A percentile compares a stretch with the other conserved stretches of the same genome.
These are phyloP conservation scores for Penicillium sp. DNA, from an alignment of 2,329 filamentous ascomycete genomes.

Conservation along the genomic window DNA sequence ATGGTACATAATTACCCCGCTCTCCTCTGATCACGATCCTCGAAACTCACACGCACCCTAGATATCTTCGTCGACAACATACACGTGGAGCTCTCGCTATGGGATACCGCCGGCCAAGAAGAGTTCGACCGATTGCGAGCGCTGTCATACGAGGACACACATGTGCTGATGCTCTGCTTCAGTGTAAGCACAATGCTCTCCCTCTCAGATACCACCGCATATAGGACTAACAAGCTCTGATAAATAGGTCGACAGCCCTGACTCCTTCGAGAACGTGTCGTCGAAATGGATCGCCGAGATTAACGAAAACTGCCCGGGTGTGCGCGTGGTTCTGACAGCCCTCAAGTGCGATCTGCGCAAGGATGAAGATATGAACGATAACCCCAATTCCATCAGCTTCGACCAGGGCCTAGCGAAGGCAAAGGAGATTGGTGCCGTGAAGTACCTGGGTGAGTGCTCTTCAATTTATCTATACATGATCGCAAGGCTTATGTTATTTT, in stretches of 20 bases:
- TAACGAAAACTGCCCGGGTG: constrained; percentile 92
- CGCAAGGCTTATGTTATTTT: not conserved
- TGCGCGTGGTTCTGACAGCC: constrained; percentile 91
- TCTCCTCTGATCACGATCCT: not conserved
- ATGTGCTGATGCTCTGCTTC: constrained; percentile 98
- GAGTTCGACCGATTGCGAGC: constrained; percentile 97
- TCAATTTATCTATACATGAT: not conserved
- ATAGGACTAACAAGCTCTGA: not conserved
- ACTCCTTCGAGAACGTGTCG: constrained; percentile 97
- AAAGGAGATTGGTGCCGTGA: constrained; percentile 83
- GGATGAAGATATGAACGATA: constrained; percentile 69
- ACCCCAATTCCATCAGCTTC: constrained; percentile 70
- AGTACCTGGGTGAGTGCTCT: constrained; percentile 69
- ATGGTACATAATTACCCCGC: constrained; percentile 59
- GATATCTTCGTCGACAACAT: constrained; percentile 98
- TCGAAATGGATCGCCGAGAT: constrained; percentile 99
- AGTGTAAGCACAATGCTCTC: constrained; percentile 55
- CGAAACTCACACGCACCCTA: constrained; percentile 40
- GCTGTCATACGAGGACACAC: constrained; percentile 95
- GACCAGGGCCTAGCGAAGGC: constrained; percentile 89
- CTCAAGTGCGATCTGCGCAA: constrained; percentile 96
- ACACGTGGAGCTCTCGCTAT: constrained; percentile 94
- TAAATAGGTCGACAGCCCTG: constrained; percentile 76
- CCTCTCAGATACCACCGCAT: not conserved
- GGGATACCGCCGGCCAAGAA: constrained; percentile 98